Evolutionary conservation across 2,329 filamentous ascomycete species (phyloP).

Genomic region (Cordyceps fumosorosea): DNA sequence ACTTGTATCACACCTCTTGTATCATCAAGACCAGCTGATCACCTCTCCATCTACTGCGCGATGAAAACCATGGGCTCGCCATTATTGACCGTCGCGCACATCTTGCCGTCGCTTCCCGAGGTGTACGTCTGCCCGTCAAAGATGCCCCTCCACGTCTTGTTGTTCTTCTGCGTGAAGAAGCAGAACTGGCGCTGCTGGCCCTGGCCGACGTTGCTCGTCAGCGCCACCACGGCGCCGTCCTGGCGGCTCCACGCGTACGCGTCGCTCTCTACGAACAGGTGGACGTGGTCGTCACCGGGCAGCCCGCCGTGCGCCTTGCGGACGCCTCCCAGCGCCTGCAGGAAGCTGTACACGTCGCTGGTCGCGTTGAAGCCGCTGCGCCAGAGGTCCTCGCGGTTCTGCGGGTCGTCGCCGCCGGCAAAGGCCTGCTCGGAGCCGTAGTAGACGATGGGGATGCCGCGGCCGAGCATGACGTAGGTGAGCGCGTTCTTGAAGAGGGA

Average conservation of each 20-base stretch:
- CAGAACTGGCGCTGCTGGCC: conserved; percentile 33
- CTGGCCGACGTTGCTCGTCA: conserved; percentile 38
- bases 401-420: conserved; percentile 38
- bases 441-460: conserved; percentile 60
- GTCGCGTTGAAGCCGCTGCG: conserved; percentile 40
- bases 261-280: conserved; percentile 34
- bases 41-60: neutral
- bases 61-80: conserved; percentile 36
- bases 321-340: conserved; percentile 15
- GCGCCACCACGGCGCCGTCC: conserved; percentile 35
- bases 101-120: conserved; percentile 32
- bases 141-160: conserved; percentile 34
- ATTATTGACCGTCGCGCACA: conserved; percentile 35
- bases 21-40: neutral
- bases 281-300: conserved; percentile 35
- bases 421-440: conserved; percentile 60
- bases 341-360: conserved; percentile 43
- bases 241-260: conserved; percentile 41
- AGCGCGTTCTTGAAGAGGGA: conserved; percentile 54
- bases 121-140: conserved; percentile 29
- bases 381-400: conserved; percentile 55
- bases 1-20: neutral
- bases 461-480: conserved; percentile 52
- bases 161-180: conserved; percentile 32
- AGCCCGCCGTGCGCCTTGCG: conserved; percentile 29